These are phyloP conservation scores for Rhodotorula babjevae DNA, from an alignment of 768 basidiomycete species.

Conservation along the genomic window DNA sequence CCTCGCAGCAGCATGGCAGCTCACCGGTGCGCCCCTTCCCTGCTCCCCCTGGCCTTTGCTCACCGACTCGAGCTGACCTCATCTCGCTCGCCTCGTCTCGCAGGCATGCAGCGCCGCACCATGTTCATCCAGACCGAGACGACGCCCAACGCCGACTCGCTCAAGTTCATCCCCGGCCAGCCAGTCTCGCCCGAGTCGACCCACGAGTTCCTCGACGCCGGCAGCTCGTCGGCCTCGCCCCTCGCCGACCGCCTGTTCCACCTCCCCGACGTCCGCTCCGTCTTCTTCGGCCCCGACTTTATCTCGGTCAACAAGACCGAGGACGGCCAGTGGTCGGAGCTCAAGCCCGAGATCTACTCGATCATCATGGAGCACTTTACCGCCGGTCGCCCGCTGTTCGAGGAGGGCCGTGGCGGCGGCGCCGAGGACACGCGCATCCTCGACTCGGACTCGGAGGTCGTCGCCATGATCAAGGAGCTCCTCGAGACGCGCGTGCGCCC, in stretches of 20 bases:
- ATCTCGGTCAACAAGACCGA: slow-evolving; percentile 90
- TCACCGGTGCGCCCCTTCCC: not conserved
- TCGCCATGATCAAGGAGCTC: slow-evolving; percentile 98
- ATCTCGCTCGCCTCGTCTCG: not conserved
- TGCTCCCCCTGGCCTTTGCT: too few species aligned
- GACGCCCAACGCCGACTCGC: slow-evolving; percentile 93
- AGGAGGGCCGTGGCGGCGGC: slow-evolving; percentile 58
- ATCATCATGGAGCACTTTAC: slow-evolving; percentile 97
- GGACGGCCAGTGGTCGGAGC: slow-evolving; percentile 75
- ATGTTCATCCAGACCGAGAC: slow-evolving; percentile 98
- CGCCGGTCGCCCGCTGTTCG: slow-evolving; percentile 78
- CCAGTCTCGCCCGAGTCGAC: slow-evolving; percentile 76
- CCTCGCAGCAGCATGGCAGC: not conserved
- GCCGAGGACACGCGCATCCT: slow-evolving; percentile 80
- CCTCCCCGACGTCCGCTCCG: slow-evolving; percentile 76
- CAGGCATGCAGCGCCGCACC: slow-evolving; percentile 13
- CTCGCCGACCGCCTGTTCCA: slow-evolving; percentile 93
- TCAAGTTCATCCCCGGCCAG: slow-evolving; percentile 94
- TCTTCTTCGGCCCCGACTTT: slow-evolving; percentile 98
- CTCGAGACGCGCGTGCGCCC: slow-evolving; percentile 91
- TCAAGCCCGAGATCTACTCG: slow-evolving; percentile 96
- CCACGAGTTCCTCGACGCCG: slow-evolving; percentile 89
- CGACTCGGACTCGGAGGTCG: slow-evolving; percentile 90
- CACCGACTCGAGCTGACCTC: slow-evolving; percentile 5
- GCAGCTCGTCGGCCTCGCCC: slow-evolving; percentile 79